Percentiles rank a stretch among this genome's conserved stretches.
These are phyloP conservation scores for Pogostemon cablin DNA, from an alignment of 257 asterid species.

Conservation along the genomic window DNA sequence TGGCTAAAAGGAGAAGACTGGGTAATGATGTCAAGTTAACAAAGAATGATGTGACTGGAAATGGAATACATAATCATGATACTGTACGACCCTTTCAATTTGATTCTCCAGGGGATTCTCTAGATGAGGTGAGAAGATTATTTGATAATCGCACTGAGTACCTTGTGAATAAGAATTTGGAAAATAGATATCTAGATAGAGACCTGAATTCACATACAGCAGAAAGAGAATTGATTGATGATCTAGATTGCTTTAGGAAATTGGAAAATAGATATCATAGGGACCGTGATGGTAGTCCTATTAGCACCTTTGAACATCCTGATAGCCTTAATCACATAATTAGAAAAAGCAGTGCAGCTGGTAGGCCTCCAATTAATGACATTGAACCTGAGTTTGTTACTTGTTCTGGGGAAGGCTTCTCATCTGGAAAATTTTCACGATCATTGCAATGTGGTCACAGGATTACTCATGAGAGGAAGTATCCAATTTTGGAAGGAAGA, in stretches of 20 bases:
- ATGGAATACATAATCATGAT: constrained; percentile 30
- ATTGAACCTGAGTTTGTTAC: constrained; percentile 35
- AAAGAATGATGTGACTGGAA: constrained; percentile 34
- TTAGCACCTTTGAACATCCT: constrained; percentile 38
- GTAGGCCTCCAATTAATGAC: constrained; percentile 39
- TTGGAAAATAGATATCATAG: constrained; percentile 36
- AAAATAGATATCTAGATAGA: constrained; percentile 36
- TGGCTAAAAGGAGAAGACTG: constrained; percentile 49
- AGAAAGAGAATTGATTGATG: constrained; percentile 38
- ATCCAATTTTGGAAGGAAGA: constrained; percentile 37
- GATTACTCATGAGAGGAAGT: constrained; percentile 28
- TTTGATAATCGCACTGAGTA: constrained; percentile 31
- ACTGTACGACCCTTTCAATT: background rate
- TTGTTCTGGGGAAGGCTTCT: constrained; percentile 31
- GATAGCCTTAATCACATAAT: constrained; percentile 29
- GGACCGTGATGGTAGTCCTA: constrained; percentile 34
- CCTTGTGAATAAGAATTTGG: constrained; percentile 21
- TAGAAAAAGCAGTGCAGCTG: constrained; percentile 38
- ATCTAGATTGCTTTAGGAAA: constrained; percentile 36
- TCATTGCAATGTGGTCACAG: constrained; percentile 32
- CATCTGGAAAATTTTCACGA: constrained; percentile 27
- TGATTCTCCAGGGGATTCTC: constrained; percentile 28
- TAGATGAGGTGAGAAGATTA: constrained; percentile 40
- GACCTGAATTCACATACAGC: constrained; percentile 33
- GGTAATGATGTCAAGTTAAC: constrained; percentile 36